Base-by-base conservation (phyloP, 78 protist genomes). In the Speleostelium caveatum region DNA sequence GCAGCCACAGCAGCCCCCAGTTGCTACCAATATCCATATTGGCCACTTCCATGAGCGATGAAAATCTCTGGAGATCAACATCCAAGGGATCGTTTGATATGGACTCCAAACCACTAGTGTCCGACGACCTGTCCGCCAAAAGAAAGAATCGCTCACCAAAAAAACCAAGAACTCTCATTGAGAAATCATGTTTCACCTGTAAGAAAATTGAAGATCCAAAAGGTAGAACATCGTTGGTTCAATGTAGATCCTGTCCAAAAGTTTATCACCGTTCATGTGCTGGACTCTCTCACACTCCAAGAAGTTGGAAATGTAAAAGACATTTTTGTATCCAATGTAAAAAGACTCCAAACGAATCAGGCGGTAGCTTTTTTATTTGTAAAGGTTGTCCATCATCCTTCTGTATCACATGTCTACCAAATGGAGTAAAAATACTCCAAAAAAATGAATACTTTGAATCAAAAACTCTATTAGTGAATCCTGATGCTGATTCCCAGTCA, bases 211-310 rank as follows among this genome's bases (percentile, higher is more conserved):
- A 83, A 33, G 91, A 83, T 33, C 22, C 53, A 0, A 83, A 83
- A 33, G 91, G 91, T 12, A 41, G 79, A n/a, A 83, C 91, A 0
- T 59, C 80, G 4, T 63, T 83, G 56, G 91, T 83, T 2, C 91
- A 83, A 45, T 83, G 91, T 59, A 33, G 91, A 71, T 83, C 91
- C 12, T 83, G 91, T 71, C 91, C 91, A 36, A 69, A 71, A 42
- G 59, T 69, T 10, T 83, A 69, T n/a, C 91, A 83, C 69, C 3
- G 91, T 12, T 69, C 91, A 56, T 83, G 91, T 59, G 91, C 79
- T 3, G 80, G 79, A 28, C 65, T 83, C 2, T n/a, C 77, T 2
- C 77, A 69, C 32, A 83, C 91, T 10, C 91, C 91, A 35, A 35
- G 91, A 41, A 69, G 79, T 36, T 83, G 91, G 91, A 83, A 83